Percentiles rank a stretch among this genome's conserved stretches.
phyloP scores from a whole-genome alignment of 345 rosid species.

The Hypericum androsaemum region DNA sequence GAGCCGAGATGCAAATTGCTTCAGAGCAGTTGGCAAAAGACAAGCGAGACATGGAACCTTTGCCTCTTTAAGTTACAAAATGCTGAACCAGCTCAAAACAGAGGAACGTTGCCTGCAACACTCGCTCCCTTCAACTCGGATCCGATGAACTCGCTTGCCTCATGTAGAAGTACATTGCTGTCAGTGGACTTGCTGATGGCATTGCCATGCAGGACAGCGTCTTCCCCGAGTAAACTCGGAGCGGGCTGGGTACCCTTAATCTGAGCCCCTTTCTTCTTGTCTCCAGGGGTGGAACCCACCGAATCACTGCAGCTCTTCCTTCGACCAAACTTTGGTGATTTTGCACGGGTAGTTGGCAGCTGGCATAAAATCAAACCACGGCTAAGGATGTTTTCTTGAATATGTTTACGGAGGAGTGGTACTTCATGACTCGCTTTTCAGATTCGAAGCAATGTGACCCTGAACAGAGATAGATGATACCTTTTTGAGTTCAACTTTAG shows the following conservation, averaged over 20 bases:
- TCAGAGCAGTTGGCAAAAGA: slow-evolving; percentile 13
- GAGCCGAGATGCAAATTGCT: slow-evolving; percentile 25
- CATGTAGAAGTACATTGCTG: slow-evolving; percentile 18
- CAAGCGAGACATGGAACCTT: slow-evolving; percentile 9
- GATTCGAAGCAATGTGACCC: too few relatives aligned
- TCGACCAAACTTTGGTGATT: slow-evolving; percentile 28
- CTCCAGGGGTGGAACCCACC: slow-evolving; percentile 10
- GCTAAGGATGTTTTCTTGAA: background rate
- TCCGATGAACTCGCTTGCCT: slow-evolving; percentile 15
- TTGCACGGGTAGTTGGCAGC: slow-evolving; percentile 32
- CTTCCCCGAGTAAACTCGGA: slow-evolving; percentile 14
- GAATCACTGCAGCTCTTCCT: slow-evolving; percentile 18
- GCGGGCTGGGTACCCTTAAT: slow-evolving; percentile 16
- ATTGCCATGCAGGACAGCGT: slow-evolving; percentile 11
- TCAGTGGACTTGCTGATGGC: slow-evolving; percentile 13
- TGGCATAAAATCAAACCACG: slow-evolving; percentile 5
- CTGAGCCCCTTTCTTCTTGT: slow-evolving; percentile 1
- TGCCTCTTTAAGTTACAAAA: slow-evolving; percentile 29
- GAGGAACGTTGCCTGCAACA: slow-evolving; percentile 18
- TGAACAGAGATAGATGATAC: slow-evolving; percentile 7
- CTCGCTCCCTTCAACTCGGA: slow-evolving; percentile 21
- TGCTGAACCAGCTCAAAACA: slow-evolving; percentile 25
- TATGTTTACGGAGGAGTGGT: background rate
- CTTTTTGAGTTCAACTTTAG: slow-evolving; percentile 30
- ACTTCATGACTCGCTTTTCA: background rate